Base-by-base conservation (phyloP, 1,139 yeast genomes). In the Blastobotrys indianensis region DNA sequence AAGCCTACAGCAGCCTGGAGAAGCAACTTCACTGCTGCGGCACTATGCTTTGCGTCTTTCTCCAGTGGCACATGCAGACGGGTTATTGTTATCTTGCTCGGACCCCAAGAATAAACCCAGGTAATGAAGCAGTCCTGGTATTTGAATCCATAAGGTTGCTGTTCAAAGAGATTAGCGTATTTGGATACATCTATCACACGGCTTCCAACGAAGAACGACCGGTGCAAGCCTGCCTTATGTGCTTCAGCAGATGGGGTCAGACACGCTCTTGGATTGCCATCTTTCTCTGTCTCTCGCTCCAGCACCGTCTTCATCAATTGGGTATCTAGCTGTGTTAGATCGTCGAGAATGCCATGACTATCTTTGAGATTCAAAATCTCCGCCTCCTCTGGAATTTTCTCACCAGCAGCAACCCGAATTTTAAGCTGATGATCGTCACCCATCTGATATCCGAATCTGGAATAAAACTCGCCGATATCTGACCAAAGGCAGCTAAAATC, bases 381-480 rank as follows among this genome's bases (percentile, higher is more conserved):
- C 1, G 65, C 68, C 3, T 46, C 51, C 2, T 42, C 39, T 11
- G 57, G 50, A 41, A 34, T 16, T 9, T 37, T 56, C 13, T 23
- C 34, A 31, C 23, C 37, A 11, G 38, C 32, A 7, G 29, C 44
- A 16, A 66, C 51, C 30, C 61, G 47, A 37, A 58, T 39, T 29
- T 41, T 44, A 17, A 59, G 36, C 47, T 57, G 61, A 6, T 50
- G 40, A 6, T 17, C 32, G 30, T 37, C 28, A 5, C 32, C 25
- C 17, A 31, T 15, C 37, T 7, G 17, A 61, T 79, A 84, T 1
- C 86, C 94, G 55, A 74, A 70, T 47, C 70, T 67, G 31, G 69
- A 62, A 60, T 84, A 83, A 62, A 76, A 83, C 47, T 78, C 80
- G 4, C 87, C 90, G 35, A 85, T 74, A 57, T 83, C 94, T 32